These are phyloP conservation scores for Monilinia fructicola DNA, from an alignment of 2,329 filamentous ascomycete genomes.

Conservation along the genomic window DNA sequence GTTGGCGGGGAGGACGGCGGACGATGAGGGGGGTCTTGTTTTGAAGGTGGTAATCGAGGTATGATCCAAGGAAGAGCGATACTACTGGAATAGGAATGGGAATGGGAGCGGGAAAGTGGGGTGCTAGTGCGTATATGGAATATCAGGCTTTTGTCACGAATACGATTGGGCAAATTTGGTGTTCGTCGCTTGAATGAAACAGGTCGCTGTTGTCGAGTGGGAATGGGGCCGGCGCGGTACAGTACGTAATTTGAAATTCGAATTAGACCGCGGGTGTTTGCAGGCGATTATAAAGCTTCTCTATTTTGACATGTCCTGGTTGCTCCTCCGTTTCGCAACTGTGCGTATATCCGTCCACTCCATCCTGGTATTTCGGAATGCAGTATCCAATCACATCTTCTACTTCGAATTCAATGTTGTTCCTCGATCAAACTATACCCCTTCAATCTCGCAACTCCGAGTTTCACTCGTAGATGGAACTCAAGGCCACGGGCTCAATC, in stretches of 20 bases:
- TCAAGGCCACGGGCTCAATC: not conserved
- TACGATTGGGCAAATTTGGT: not conserved
- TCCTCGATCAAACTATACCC: not conserved
- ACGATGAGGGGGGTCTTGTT: constrained; percentile 66
- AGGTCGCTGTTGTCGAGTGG: not conserved
- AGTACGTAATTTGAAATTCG: not conserved
- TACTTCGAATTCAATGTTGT: too few species aligned
- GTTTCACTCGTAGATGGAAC: not conserved
- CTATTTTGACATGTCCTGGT: too few species aligned
- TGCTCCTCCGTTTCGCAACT: too few species aligned
- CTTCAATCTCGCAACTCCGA: not conserved
- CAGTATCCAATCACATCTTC: too few species aligned
- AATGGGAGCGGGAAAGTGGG: not conserved
- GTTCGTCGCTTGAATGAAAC: not conserved
- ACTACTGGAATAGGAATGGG: too few species aligned
- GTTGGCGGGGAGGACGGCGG: constrained; percentile 66
- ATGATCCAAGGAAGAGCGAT: constrained; percentile 34
- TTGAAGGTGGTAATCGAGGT: constrained; percentile 69
- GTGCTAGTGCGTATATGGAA: not conserved
- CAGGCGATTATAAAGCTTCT: too few species aligned
- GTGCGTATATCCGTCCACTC: too few species aligned
- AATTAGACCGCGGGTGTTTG: not conserved
- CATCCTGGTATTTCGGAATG: too few species aligned
- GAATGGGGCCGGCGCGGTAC: not conserved
- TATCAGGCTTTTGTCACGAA: not conserved